Evolutionary conservation across 116 monocot genomes (phyloP).

Genomic region (Dioscorea cayenensis): DNA sequence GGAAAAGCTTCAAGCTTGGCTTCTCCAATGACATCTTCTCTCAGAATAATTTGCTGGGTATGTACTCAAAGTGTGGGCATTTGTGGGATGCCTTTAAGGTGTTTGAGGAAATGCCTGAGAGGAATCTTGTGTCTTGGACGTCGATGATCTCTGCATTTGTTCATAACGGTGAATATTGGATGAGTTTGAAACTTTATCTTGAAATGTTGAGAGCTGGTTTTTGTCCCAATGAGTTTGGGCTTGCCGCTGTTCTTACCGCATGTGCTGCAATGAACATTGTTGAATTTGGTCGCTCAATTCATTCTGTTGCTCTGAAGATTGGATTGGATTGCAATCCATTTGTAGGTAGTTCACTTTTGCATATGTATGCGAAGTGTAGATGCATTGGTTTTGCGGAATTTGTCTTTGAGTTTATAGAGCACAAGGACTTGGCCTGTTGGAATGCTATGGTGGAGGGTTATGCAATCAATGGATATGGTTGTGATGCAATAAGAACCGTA

Average conservation of each 20-base stretch:
- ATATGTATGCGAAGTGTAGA: constrained; percentile 26
- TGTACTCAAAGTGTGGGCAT: constrained; percentile 16
- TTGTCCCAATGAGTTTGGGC: constrained; percentile 34
- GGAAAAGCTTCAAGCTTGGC: constrained; percentile 17
- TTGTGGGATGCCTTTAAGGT: constrained; percentile 5
- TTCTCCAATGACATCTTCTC: constrained; percentile 16
- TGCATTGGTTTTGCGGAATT: constrained; percentile 14
- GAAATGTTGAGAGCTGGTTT: constrained; percentile 28
- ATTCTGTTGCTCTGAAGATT: constrained; percentile 21
- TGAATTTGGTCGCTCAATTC: constrained; percentile 17
- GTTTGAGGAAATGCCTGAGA: constrained; percentile 23
- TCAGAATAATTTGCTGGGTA: constrained; percentile 15
- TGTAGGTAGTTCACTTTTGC: constrained; percentile 25
- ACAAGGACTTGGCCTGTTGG: constrained; percentile 26
- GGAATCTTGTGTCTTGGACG: constrained; percentile 33
- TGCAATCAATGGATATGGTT: constrained; percentile 9
- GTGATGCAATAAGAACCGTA: constrained; percentile 19
- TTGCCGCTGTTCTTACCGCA: constrained; percentile 20
- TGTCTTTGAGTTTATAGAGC: constrained; percentile 9
- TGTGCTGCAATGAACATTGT: constrained; percentile 1
- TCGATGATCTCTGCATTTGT: constrained; percentile 21
- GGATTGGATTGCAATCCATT: constrained; percentile 19
- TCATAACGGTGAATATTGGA: constrained; percentile 7
- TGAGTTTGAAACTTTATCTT: constrained; percentile 7
- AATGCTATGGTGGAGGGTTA: constrained; percentile 34